phyloP scores from a whole-genome alignment of 768 basidiomycete species.

The Suillus clintonianus region DNA sequence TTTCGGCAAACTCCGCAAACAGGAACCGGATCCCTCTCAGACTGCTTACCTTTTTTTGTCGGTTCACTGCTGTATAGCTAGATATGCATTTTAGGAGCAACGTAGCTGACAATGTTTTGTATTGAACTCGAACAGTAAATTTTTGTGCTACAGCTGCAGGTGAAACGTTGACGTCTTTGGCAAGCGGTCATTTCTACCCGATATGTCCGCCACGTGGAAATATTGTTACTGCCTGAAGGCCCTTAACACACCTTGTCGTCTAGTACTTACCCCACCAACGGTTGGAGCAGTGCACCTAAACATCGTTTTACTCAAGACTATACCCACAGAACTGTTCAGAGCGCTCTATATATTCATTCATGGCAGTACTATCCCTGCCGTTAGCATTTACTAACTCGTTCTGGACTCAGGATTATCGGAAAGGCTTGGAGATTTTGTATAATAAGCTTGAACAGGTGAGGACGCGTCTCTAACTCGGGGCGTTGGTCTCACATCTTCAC shows the following conservation, averaged over 20 bases:
- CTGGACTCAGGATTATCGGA: constrained; percentile 91
- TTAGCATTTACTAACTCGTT: constrained; percentile 89
- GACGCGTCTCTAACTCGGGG: constrained; percentile 3
- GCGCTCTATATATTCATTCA: constrained; percentile 31
- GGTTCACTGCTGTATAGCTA: neutral
- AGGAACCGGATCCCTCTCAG: constrained; percentile 11
- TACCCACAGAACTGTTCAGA: neutral
- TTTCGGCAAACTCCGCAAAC: constrained; percentile 35
- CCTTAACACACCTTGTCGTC: constrained; percentile 7
- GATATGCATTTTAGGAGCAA: neutral
- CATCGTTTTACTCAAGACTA: constrained; percentile 8
- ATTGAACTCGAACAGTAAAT: neutral
- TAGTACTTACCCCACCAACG: neutral
- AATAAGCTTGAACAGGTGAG: constrained; percentile 75
- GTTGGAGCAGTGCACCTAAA: constrained; percentile 7
- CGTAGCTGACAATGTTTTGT: neutral
- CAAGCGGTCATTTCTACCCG: neutral
- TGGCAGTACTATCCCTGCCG: constrained; percentile 91
- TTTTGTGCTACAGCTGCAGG: neutral
- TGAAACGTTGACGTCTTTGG: neutral
- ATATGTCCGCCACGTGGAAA: constrained; percentile 9
- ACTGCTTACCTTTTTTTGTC: neutral
- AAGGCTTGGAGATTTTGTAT: constrained; percentile 78
- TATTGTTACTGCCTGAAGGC: constrained; percentile 4
- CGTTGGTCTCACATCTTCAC: constrained; percentile 12